Percentiles rank a stretch among this genome's conserved stretches.
Conservation (phyloP, 192 early-diverging fungal species). For the Lobosporangium transversale region DNA sequence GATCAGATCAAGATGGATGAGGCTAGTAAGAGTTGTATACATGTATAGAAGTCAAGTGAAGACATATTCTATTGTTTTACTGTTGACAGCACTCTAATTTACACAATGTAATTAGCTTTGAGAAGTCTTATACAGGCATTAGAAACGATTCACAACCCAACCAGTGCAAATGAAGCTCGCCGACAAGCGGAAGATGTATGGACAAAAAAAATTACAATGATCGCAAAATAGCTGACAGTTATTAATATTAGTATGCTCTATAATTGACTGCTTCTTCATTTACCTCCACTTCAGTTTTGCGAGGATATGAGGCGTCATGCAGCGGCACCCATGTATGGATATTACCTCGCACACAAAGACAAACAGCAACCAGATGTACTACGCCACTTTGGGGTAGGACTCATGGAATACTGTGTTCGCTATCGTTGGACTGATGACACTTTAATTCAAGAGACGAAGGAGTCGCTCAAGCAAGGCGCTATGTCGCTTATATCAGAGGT, state of each 20-base stretch:
- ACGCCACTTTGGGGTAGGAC: slow-evolving; percentile 68
- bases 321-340: slow-evolving; percentile 61
- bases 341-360: slow-evolving; percentile 61
- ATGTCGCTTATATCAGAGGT: slow-evolving; percentile 53
- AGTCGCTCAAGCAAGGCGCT: slow-evolving; percentile 50
- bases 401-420: slow-evolving; percentile 65
- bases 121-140: slow-evolving; percentile 54
- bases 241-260: too few species aligned
- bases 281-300: slow-evolving; percentile 49
- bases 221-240: too few species aligned
- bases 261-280: not conserved
- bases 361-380: slow-evolving; percentile 58
- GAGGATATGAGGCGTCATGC: slow-evolving; percentile 59
- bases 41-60: too few species aligned
- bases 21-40: too few species aligned
- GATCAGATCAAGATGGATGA: too few species aligned
- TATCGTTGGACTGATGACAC: slow-evolving; percentile 65
- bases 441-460: slow-evolving; percentile 39
- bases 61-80: too few species aligned
- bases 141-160: slow-evolving; percentile 58
- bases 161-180: slow-evolving; percentile 53
- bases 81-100: too few species aligned
- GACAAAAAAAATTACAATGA: too few species aligned
- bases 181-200: slow-evolving; percentile 57
- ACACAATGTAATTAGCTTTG: too few species aligned